Conservation (phyloP, 345 rosid genomes). For the Jatropha curcas region DNA sequence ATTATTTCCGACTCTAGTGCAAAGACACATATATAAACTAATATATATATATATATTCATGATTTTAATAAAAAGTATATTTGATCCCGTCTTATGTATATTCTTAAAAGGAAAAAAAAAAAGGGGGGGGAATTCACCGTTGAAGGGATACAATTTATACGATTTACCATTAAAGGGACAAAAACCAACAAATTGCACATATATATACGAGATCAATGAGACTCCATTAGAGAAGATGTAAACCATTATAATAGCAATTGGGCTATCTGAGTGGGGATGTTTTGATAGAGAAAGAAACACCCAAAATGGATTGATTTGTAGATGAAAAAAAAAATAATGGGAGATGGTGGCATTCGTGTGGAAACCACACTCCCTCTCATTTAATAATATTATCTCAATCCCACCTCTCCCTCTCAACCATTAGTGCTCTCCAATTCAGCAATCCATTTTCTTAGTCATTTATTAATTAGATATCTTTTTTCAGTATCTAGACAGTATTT, state of each 20-base stretch:
- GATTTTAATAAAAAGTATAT: too few species aligned
- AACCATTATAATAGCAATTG: background rate
- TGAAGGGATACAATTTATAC: too few species aligned
- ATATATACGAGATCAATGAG: too few species aligned
- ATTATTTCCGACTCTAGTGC: too few species aligned
- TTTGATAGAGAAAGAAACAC: background rate
- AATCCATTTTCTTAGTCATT: background rate
- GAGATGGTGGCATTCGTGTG: conserved; percentile 30
- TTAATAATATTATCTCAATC: background rate
- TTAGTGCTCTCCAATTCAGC: conserved; percentile 21
- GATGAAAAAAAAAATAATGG: conserved; percentile 1
- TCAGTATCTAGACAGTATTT: background rate
- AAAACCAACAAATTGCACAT: too few species aligned
- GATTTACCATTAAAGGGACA: too few species aligned
- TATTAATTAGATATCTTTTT: background rate
- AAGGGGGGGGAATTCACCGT: too few species aligned
- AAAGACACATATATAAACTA: too few species aligned
- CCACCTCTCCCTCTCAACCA: conserved; percentile 1
- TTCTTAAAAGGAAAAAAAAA: too few species aligned
- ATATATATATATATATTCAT: too few species aligned
- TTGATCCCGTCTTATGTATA: too few species aligned
- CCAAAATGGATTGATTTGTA: background rate
- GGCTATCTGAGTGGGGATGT: conserved; percentile 9
- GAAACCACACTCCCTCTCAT: conserved; percentile 23
- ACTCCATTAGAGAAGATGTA: background rate